These are phyloP conservation scores for Avena eriantha DNA, from an alignment of 176 grass and related monocot species.

Conservation along the genomic window DNA sequence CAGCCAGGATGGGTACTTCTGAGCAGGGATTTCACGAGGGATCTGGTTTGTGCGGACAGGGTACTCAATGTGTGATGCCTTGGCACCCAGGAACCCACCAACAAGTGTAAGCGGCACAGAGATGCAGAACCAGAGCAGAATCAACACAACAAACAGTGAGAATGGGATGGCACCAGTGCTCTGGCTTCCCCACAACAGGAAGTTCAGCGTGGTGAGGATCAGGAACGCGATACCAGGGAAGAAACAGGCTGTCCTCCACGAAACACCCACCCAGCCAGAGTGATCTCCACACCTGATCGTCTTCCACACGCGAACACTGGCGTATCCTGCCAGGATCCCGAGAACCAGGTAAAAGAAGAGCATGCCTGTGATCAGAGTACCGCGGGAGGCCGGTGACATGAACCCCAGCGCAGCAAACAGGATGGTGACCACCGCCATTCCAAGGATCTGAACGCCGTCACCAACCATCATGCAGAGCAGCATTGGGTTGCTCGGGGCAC, in stretches of 20 bases:
- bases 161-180: conserved; percentile 81
- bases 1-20: conserved; percentile 85
- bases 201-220: conserved; percentile 82
- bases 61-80: conserved; percentile 75
- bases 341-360: conserved; percentile 80
- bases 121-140: conserved; percentile 85
- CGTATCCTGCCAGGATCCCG: conserved; percentile 73
- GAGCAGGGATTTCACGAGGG: conserved; percentile 74
- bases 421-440: conserved; percentile 81
- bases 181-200: conserved; percentile 84
- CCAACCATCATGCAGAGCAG: conserved; percentile 82
- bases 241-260: conserved; percentile 75
- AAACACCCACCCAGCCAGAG: conserved; percentile 67
- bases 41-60: conserved; percentile 86
- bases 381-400: conserved; percentile 80
- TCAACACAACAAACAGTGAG: conserved; percentile 65
- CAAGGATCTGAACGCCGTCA: conserved; percentile 80
- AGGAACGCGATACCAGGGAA: conserved; percentile 85
- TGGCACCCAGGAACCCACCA: conserved; percentile 76
- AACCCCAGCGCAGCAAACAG: conserved; percentile 76
- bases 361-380: conserved; percentile 77
- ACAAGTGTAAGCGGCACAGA: conserved; percentile 73
- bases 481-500: conserved; percentile 65
- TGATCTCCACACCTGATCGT: conserved; percentile 76
- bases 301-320: conserved; percentile 69